Evolutionary conservation across 2,329 filamentous ascomycete genomes (phyloP), one percentile per base, ranked within the genome.

Genomic region (Grosmannia serpens): DNA sequence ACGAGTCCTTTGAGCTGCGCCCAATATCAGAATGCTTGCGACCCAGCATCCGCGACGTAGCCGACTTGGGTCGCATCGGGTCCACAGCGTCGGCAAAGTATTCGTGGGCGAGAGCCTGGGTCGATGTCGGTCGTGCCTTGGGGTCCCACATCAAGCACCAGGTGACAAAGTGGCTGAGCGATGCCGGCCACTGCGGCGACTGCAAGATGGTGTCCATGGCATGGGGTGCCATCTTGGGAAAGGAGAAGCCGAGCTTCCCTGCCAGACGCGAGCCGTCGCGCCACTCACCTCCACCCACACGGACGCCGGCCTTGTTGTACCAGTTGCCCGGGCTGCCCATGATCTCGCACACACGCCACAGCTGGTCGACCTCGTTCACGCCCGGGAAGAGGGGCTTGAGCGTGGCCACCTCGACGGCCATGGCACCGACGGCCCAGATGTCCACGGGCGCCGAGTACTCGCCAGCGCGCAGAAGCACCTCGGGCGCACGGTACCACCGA

Each of bases 91-190:
- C 94, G 38, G 80, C 73, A 67, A 99, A 99, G 73, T 95, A 99
- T 65, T 96, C 92, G 70, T 99, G 94, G 46, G 88, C 88, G 64
- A 99, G 75, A n/a, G 94, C 92, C 72, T 99, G 91, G 0, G 87
- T 85, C 2, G 92, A 96, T 4, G 91, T 97, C 51, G 94, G 94
- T 61, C 94, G 83, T 67, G 77, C 85, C 75, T 91, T 95, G 13
- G 94, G 94, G 71, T 99, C 94, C 94, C 94, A 99, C 88, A 97
- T 94, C 64, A 99, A 74, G 73, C 94, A 99, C 91, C 91, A 96
- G 20, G 94, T 99, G 60, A 99, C 94, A 68, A 99, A 97, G 60
- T 95, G 84, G 67, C 87, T 88, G 58, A 99, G 79, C 24, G 90
- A 87, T 1, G 86, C 75, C 7, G 94, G 94, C 94, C 94, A 99